Percentiles rank a stretch among this genome's conserved stretches.
Evolutionary conservation across 345 rosid species (phyloP).

Genomic region (Arabis hirsuta): DNA sequence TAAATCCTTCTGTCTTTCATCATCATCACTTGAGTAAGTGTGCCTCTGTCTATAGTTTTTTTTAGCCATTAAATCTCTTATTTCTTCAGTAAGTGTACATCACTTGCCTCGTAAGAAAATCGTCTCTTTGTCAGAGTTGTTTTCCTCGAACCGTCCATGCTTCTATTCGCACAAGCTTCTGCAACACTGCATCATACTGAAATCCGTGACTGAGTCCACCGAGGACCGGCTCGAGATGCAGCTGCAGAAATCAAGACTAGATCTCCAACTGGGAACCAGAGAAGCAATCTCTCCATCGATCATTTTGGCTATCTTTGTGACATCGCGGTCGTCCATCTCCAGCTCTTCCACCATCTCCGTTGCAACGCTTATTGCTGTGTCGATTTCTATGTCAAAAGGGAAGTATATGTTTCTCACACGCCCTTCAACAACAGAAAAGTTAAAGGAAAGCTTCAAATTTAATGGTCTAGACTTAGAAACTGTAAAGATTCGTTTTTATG

Average conservation of each 20-base stretch:
- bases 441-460: background rate
- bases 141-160: constrained; percentile 89
- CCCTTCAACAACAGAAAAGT: constrained; percentile 50
- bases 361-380: constrained; percentile 88
- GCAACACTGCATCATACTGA: constrained; percentile 56
- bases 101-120: constrained; percentile 36
- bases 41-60: too few species aligned
- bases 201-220: constrained; percentile 59
- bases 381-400: constrained; percentile 73
- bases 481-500: background rate
- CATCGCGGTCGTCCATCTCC: constrained; percentile 82
- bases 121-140: constrained; percentile 67
- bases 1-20: too few species aligned
- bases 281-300: constrained; percentile 86
- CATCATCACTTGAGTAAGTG: too few species aligned
- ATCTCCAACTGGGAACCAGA: constrained; percentile 76
- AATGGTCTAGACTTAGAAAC: background rate
- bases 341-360: constrained; percentile 96
- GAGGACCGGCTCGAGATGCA: constrained; percentile 71
- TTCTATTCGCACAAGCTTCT: constrained; percentile 66
- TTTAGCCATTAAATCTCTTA: too few species aligned
- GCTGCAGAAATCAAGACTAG: constrained; percentile 58
- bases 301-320: constrained; percentile 79
- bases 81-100: constrained; percentile 23
- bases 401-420: constrained; percentile 82